phyloP scores from a whole-genome alignment of 1,284 basidiomycete species.

The Phellopilus nigrolimitatus region DNA sequence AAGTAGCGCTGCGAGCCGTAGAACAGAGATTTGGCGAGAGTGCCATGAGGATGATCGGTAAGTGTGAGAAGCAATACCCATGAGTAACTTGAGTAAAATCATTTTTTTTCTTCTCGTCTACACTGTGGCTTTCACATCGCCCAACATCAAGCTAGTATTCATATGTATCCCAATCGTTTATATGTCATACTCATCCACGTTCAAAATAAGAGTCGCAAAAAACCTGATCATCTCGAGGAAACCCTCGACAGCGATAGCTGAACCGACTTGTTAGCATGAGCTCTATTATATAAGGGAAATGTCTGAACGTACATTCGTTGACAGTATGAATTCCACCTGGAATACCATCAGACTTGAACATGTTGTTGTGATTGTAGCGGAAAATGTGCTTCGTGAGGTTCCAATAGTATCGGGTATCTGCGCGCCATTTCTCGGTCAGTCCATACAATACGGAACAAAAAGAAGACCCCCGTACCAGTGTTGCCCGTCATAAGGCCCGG shows the following conservation, averaged over 20 bases:
- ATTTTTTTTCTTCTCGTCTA: no score
- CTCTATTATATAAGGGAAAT: not conserved
- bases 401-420: constrained; percentile 47
- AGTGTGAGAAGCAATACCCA: no score
- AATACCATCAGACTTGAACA: not conserved
- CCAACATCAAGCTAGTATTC: no score
- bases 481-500: constrained; percentile 51
- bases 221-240: constrained; percentile 43
- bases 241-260: constrained; percentile 34
- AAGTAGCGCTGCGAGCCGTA: no score
- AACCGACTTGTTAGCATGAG: constrained; percentile 3
- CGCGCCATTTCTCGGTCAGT: no score
- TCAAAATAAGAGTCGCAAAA: constrained; percentile 43
- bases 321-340: constrained; percentile 27
- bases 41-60: no score
- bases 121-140: no score
- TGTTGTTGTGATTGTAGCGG: constrained; percentile 41
- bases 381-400: constrained; percentile 43
- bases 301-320: constrained; percentile 33
- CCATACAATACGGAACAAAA: no score
- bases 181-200: constrained; percentile 36
- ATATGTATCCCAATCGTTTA: not conserved
- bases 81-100: no score
- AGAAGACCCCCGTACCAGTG: constrained; percentile 37
- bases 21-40: no score